A percentile compares a stretch with the other conserved stretches of the same genome.
phyloP scores from a whole-genome alignment of 2,329 filamentous ascomycete species.

The Mariannaea elegans region DNA sequence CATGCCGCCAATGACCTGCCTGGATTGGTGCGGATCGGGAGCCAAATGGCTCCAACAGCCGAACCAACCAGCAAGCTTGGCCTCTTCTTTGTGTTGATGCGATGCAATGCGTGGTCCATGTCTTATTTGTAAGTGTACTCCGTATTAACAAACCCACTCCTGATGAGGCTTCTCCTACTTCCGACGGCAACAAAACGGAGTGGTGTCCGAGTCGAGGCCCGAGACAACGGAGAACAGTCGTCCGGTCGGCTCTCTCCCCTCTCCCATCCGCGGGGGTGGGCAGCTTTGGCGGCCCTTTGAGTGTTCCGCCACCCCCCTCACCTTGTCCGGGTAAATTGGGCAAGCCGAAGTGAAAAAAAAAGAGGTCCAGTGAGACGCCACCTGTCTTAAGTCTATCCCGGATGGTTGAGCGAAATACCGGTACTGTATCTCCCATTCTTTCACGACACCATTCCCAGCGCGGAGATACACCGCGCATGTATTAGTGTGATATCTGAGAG shows the following conservation, averaged over 20 bases:
- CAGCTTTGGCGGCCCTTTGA: background rate
- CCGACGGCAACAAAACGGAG: constrained; percentile 12
- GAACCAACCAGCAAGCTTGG: constrained; percentile 25
- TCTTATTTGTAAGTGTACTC: background rate
- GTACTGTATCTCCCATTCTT: no score
- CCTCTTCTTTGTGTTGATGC: constrained; percentile 2
- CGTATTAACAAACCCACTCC: constrained; percentile 9
- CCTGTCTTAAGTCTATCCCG: constrained; percentile 4
- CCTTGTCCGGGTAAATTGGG: constrained; percentile 20
- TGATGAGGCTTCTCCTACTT: background rate
- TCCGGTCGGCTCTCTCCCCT: background rate
- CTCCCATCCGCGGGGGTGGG: constrained; percentile 9
- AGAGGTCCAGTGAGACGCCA: background rate
- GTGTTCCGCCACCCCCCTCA: background rate
- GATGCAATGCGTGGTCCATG: constrained; percentile 3
- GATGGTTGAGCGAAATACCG: constrained; percentile 24
- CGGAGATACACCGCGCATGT: constrained; percentile 12
- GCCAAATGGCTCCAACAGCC: constrained; percentile 14
- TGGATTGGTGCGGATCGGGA: constrained; percentile 33
- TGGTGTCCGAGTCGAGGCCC: constrained; percentile 21
- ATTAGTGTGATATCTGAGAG: constrained; percentile 2
- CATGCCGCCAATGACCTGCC: constrained; percentile 26
- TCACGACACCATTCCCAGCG: constrained; percentile 5
- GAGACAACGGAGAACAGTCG: constrained; percentile 11
- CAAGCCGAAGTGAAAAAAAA: constrained; percentile 5